Evolutionary conservation across 257 asterid species (phyloP).

Genomic region (Lantana camara): DNA sequence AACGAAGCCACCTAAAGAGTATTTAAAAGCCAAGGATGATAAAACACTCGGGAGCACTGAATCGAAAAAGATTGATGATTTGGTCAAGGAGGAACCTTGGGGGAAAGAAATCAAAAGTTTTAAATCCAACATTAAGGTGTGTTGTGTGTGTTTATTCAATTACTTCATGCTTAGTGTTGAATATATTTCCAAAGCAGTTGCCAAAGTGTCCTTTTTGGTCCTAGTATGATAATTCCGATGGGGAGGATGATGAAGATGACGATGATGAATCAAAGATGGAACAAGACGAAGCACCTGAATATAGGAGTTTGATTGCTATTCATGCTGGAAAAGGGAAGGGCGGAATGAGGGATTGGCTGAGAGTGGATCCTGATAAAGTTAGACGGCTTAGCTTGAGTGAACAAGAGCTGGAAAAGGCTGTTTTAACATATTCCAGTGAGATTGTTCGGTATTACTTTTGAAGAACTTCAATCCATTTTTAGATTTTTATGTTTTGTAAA

Average conservation of each 20-base stretch:
- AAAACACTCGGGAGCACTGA: conserved; percentile 23
- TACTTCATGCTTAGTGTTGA: conserved; percentile 11
- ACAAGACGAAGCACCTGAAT: conserved; percentile 33
- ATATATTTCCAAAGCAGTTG: background rate
- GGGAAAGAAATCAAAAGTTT: conserved; percentile 32
- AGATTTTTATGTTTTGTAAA: background rate
- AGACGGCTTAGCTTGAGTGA: conserved; percentile 88
- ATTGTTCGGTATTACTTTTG: conserved; percentile 52
- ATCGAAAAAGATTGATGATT: conserved; percentile 23
- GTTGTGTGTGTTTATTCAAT: conserved; percentile 24
- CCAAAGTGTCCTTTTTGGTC: background rate
- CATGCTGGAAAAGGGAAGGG: conserved; percentile 84
- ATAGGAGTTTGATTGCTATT: conserved; percentile 65
- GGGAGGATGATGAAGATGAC: conserved; percentile 27
- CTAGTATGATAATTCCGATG: conserved; percentile 30
- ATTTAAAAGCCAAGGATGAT: conserved; percentile 30
- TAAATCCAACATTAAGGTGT: conserved; percentile 15
- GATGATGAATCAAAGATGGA: conserved; percentile 28
- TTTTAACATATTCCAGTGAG: conserved; percentile 50
- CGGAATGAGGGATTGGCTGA: conserved; percentile 60
- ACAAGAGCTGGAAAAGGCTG: conserved; percentile 67
- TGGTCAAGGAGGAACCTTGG: conserved; percentile 31
- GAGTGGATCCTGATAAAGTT: conserved; percentile 60
- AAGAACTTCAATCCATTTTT: no score
- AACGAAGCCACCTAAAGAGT: conserved; percentile 52